Evolutionary conservation across 106 monocot genomes (phyloP).

Genomic region (Xerophyta viscosa): DNA sequence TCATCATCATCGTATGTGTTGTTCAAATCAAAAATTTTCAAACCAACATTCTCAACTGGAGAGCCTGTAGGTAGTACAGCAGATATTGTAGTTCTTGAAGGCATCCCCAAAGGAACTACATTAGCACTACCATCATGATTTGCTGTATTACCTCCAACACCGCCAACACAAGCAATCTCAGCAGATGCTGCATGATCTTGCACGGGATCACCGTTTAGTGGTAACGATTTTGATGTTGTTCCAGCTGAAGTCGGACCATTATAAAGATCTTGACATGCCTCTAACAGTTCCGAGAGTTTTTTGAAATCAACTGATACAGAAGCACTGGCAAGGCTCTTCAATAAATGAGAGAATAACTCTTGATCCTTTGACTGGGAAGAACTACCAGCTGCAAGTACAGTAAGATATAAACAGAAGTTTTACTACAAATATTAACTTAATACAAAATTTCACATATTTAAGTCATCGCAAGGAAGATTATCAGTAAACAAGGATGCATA

Average conservation of each 20-base stretch:
- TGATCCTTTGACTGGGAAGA: constrained; percentile 35
- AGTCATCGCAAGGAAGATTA: no score
- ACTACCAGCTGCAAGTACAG: constrained; percentile 41
- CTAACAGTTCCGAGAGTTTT: constrained; percentile 32
- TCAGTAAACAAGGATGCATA: no score
- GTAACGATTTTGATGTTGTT: no score
- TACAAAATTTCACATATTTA: no score
- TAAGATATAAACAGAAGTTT: no score
- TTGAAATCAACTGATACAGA: constrained; percentile 42
- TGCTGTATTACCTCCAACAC: constrained; percentile 7
- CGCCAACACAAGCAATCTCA: constrained; percentile 1
- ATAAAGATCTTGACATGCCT: constrained; percentile 43
- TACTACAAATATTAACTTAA: no score
- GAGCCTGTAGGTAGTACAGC: constrained; percentile 17
- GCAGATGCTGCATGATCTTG: constrained; percentile 12
- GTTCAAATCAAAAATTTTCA: constrained; percentile 80
- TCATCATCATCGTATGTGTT: constrained; percentile 32
- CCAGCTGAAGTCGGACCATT: constrained; percentile 27
- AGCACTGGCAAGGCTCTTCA: constrained; percentile 48
- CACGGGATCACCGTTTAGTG: constrained; percentile 14
- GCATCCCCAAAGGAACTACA: constrained; percentile 5
- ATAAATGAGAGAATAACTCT: constrained; percentile 55
- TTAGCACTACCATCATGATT: constrained; percentile 11
- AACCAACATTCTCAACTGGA: constrained; percentile 6
- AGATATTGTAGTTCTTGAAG: constrained; percentile 6